phyloP scores from a whole-genome alignment of 768 basidiomycete genomes.

The Xerocomellus chrysenteron region DNA sequence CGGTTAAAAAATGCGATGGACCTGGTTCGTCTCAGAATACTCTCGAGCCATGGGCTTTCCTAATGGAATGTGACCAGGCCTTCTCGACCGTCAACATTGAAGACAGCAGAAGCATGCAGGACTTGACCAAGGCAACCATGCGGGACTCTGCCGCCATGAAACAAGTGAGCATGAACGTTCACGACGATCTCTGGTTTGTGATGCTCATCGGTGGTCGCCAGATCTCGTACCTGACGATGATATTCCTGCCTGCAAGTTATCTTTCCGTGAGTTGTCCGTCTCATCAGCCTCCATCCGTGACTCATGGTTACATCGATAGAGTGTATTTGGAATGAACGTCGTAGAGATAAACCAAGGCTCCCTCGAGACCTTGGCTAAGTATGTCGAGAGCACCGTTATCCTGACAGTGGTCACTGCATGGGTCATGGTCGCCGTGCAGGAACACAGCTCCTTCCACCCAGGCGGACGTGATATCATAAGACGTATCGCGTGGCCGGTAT shows the following conservation, averaged over 20 bases:
- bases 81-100: constrained; percentile 59
- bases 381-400: constrained; percentile 43
- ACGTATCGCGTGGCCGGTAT: constrained; percentile 23
- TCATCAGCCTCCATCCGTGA: too few species aligned
- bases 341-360: constrained; percentile 30
- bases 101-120: constrained; percentile 54
- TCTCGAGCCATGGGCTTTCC: not conserved
- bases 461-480: not conserved
- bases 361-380: constrained; percentile 36
- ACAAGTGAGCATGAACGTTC: constrained; percentile 14
- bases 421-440: constrained; percentile 55
- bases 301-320: constrained; percentile 26
- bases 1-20: constrained; percentile 34
- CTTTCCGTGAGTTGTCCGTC: constrained; percentile 22
- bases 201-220: constrained; percentile 21
- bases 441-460: constrained; percentile 23
- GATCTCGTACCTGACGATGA: constrained; percentile 59
- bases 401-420: constrained; percentile 55
- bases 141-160: constrained; percentile 43
- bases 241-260: constrained; percentile 59
- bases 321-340: constrained; percentile 31
- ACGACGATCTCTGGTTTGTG: not conserved
- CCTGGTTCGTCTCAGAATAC: constrained; percentile 20
- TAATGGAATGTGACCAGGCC: constrained; percentile 37
- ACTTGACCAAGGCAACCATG: constrained; percentile 47